Base-by-base conservation (phyloP, 2,329 filamentous ascomycete genomes). In the Dothideomycetidae sp. region DNA sequence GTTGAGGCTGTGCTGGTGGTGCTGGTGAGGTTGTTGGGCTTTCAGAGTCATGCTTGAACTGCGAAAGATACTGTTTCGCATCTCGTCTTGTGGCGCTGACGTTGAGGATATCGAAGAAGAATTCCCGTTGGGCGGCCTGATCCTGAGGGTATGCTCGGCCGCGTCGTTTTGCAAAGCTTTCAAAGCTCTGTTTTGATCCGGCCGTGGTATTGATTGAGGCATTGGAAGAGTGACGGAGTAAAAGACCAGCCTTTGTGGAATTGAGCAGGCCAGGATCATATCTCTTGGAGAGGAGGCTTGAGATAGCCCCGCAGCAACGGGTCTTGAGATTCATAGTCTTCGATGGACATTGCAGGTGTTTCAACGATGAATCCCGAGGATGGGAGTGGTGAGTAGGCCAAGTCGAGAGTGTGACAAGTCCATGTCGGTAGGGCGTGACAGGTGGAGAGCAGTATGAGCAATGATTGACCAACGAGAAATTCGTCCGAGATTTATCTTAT, bases 1-100 rank as follows among this genome's bases (percentile, higher is more conserved):
- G 39, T 37, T 10, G 50, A 39, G 13, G 58, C 53, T 42, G 63
- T 54, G 31, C n/a, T n/a, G n/a, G n/a, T n/a, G n/a, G n/a, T n/a
- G n/a, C n/a, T 7, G n/a, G 60, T 50, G 37, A 61, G 60, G 36
- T 61, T 54, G 12, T 48, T 40, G 48, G 53, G 47, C 14, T 41
- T 36, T 42, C 33, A n/a, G 29, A 31, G 2, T 47, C 41, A 12
- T 44, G 29, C n/a, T 74, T 77, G 55, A 94, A 93, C 43, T 84
- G 86, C 48, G 90, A 80, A 11, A 98, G 69, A 53, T 94, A 98
- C 26, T 82, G 77, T 58, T 81, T 86, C 33, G 86, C 85, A 62
- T 98, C 90, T 50, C 90, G 76, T 59, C 86, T 93, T 0, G 88
- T 94, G 4, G 86, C 81, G 9, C 85, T 84, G 12, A 86, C 84